Evolutionary conservation across 768 basidiomycete species (phyloP).

Genomic region (Pleurotus platypus): DNA sequence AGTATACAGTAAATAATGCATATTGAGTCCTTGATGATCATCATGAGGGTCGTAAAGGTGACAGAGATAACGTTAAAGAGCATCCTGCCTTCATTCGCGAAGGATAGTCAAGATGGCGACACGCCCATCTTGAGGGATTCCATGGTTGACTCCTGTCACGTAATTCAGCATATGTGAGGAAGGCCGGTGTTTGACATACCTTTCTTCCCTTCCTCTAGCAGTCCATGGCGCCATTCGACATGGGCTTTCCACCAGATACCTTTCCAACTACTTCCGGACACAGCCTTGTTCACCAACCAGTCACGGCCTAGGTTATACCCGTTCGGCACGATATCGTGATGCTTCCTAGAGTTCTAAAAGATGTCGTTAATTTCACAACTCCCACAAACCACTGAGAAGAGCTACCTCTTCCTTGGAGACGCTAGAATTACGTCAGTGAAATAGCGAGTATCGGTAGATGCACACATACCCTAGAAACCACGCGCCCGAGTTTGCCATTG

Average conservation of each 20-base stretch:
- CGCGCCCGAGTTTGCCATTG: constrained; percentile 63
- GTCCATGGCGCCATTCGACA: constrained; percentile 70
- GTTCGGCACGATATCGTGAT: constrained; percentile 72
- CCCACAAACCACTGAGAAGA: neutral
- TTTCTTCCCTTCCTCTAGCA: constrained; percentile 64
- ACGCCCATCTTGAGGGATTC: constrained; percentile 75
- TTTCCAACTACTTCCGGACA: constrained; percentile 56
- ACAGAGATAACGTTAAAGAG: too few species aligned
- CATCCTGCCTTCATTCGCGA: too few species aligned
- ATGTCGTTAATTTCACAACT: too few species aligned
- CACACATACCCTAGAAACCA: constrained; percentile 78
- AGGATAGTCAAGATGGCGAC: constrained; percentile 74
- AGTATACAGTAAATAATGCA: too few species aligned
- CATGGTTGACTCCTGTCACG: constrained; percentile 69
- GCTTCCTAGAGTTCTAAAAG: constrained; percentile 47
- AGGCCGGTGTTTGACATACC: constrained; percentile 37
- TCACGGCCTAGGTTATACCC: constrained; percentile 83
- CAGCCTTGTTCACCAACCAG: constrained; percentile 67
- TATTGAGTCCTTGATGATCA: too few species aligned
- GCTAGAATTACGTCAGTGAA: constrained; percentile 27
- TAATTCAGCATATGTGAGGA: neutral
- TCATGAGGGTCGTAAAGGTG: too few species aligned
- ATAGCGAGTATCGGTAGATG: neutral
- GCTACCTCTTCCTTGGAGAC: constrained; percentile 69
- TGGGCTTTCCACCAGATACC: constrained; percentile 73